These are phyloP conservation scores for Trichoderma gracile DNA, from an alignment of 2,329 filamentous ascomycete genomes.

Conservation along the genomic window DNA sequence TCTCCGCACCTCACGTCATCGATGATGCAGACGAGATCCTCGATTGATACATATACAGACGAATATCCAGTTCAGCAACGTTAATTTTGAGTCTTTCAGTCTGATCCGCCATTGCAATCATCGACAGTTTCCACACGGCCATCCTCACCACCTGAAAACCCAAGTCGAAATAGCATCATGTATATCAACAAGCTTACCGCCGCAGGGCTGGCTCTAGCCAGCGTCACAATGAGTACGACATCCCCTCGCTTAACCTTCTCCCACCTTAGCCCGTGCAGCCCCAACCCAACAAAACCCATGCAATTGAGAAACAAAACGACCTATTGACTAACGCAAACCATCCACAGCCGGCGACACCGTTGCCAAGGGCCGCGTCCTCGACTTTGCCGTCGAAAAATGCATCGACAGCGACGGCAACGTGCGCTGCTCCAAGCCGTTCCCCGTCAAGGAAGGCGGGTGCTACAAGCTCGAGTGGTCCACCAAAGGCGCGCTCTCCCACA, in stretches of 20 bases:
- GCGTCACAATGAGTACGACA: constrained; percentile 1
- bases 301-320: too few species aligned
- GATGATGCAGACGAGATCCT: neutral
- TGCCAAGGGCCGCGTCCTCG: constrained; percentile 5
- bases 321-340: neutral
- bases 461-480: constrained; percentile 8
- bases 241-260: neutral
- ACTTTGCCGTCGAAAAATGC: constrained; percentile 13
- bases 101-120: neutral
- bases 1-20: constrained; percentile 4
- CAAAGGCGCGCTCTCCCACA: neutral
- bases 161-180: neutral
- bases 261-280: neutral
- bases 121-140: too few species aligned
- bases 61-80: too few species aligned
- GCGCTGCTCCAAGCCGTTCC: constrained; percentile 12
- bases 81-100: too few species aligned
- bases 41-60: too few species aligned
- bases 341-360: neutral
- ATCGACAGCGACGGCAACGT: constrained; percentile 13
- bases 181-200: constrained; percentile 5
- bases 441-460: neutral
- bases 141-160: too few species aligned
- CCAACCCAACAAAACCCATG: neutral
- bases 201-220: constrained; percentile 5